A percentile compares a stretch with the other conserved stretches of the same genome.
Conservation (phyloP, 495 filamentous ascomycete species). For the Lentithecium fluviatile region DNA sequence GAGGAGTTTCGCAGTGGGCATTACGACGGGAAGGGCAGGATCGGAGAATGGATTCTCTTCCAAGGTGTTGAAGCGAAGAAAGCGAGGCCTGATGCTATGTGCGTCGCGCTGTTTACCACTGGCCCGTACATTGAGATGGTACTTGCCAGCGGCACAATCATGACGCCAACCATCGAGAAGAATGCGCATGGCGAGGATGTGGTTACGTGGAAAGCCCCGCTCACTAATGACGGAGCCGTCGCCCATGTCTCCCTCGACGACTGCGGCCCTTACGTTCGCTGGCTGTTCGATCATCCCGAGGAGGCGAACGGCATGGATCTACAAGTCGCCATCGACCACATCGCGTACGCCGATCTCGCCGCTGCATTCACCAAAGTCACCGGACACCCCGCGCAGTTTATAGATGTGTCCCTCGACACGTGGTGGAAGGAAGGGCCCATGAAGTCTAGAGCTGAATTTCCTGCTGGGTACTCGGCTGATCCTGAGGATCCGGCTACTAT, state of each 20-base stretch:
- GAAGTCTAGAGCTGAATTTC: not conserved
- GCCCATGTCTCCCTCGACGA: conserved; percentile 54
- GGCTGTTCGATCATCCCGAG: conserved; percentile 56
- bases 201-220: conserved; percentile 49
- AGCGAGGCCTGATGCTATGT: conserved; percentile 13
- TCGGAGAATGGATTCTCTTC: conserved; percentile 37
- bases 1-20: conserved; percentile 18
- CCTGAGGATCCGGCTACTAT: conserved; percentile 47
- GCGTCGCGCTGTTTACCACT: conserved; percentile 32
- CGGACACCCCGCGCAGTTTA: conserved; percentile 50
- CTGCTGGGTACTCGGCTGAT: conserved; percentile 25
- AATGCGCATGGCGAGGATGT: conserved; percentile 36
- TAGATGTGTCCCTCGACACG: conserved; percentile 46
- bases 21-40: conserved; percentile 27
- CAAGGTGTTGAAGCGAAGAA: conserved; percentile 16
- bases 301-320: conserved; percentile 53
- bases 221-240: conserved; percentile 46
- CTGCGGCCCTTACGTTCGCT: conserved; percentile 53
- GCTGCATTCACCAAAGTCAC: conserved; percentile 54
- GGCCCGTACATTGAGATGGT: conserved; percentile 35
- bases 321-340: conserved; percentile 51
- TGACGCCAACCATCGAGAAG: conserved; percentile 43
- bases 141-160: conserved; percentile 41
- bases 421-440: conserved; percentile 41
- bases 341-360: conserved; percentile 50